Conservation (phyloP, 176 grass and related monocot genomes). For the Phragmites australis region DNA sequence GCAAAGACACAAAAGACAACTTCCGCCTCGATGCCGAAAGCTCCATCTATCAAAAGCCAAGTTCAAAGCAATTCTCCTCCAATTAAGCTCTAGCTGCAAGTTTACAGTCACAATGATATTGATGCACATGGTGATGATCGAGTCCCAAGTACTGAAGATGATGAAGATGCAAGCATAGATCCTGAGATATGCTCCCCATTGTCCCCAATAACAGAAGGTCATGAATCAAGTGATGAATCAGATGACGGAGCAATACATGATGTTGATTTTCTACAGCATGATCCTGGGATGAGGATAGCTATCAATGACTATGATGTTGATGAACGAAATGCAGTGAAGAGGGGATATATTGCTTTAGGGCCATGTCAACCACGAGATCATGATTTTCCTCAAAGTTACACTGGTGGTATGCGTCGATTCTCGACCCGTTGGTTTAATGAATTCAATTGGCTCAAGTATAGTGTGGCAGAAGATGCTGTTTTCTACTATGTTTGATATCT, state of each 20-base stretch:
- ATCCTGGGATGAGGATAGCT: neutral
- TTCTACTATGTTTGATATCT: neutral
- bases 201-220: no score
- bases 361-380: neutral
- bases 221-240: neutral
- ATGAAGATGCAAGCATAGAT: no score
- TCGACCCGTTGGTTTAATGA: neutral
- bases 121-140: no score
- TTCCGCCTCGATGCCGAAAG: no score
- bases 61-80: no score
- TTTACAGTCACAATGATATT: no score
- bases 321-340: neutral
- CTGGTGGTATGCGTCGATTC: neutral
- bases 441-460: neutral
- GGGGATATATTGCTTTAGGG: neutral
- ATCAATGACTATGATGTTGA: neutral
- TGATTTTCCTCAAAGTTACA: neutral
- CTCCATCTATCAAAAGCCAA: no score
- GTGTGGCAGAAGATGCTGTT: neutral
- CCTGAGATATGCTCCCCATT: no score
- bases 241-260: neutral
- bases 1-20: no score
- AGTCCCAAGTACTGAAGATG: no score
- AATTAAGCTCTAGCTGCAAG: no score
- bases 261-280: neutral